Evolutionary conservation across 495 filamentous ascomycete genomes (phyloP).

Genomic region (Aspergillus bertholletiae): DNA sequence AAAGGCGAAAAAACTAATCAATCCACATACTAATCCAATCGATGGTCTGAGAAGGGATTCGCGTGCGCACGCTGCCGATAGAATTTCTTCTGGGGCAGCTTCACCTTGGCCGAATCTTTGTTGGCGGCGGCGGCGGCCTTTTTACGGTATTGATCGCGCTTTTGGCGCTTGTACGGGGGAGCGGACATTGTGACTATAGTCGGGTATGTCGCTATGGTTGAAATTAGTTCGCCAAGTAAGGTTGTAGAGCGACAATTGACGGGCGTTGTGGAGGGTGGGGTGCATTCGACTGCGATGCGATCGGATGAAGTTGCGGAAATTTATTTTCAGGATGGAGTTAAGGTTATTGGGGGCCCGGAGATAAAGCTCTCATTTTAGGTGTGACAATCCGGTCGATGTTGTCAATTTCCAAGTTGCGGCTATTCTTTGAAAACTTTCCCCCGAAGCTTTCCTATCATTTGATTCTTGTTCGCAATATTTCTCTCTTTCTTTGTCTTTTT

Average conservation of each 20-base stretch:
- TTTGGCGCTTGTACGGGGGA: slow-evolving; percentile 61
- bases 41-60: slow-evolving; percentile 95
- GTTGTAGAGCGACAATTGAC: not conserved
- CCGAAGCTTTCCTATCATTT: too few species aligned
- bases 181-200: slow-evolving; percentile 45
- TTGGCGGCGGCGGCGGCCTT: slow-evolving; percentile 24
- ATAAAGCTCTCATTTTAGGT: too few species aligned
- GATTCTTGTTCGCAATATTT: too few species aligned
- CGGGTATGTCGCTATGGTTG: too few species aligned
- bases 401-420: too few species aligned
- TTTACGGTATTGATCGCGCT: slow-evolving; percentile 68
- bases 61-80: slow-evolving; percentile 96
- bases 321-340: not conserved
- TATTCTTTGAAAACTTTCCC: too few species aligned
- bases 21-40: slow-evolving; percentile 71
- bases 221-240: too few species aligned
- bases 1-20: too few species aligned
- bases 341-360: not conserved
- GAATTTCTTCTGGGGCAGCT: slow-evolving; percentile 86
- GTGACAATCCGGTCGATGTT: too few species aligned
- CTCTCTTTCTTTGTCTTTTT: too few species aligned
- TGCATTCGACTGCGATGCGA: not conserved
- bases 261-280: not conserved
- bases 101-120: slow-evolving; percentile 22
- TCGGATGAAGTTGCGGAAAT: not conserved